Conservation (phyloP, 441 rosid species). For the Aleurites moluccanus region DNA sequence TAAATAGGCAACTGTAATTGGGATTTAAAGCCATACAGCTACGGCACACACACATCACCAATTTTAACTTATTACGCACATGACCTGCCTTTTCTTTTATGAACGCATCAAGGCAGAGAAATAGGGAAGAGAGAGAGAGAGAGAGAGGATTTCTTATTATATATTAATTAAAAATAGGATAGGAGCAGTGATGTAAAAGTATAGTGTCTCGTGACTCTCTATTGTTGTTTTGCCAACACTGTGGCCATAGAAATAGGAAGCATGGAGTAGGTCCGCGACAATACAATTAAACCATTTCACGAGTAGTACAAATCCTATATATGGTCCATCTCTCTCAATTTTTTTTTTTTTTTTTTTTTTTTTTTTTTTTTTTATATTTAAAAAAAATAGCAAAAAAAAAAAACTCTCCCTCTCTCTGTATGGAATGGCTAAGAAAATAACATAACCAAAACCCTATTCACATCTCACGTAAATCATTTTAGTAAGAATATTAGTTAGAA, state of each 20-base stretch:
- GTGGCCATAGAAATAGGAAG: constrained; percentile 43
- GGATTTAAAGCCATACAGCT: too few species aligned
- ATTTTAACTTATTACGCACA: neutral
- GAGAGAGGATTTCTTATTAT: neutral
- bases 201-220: constrained; percentile 63
- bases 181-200: constrained; percentile 21
- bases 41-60: neutral
- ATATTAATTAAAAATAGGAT: neutral
- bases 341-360: too few species aligned
- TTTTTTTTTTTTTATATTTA: too few species aligned
- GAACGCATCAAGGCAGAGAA: too few species aligned
- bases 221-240: constrained; percentile 60
- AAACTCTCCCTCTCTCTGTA: too few species aligned
- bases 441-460: too few species aligned
- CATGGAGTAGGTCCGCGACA: constrained; percentile 28
- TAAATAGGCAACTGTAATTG: too few species aligned
- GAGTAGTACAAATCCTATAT: constrained; percentile 14
- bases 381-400: too few species aligned
- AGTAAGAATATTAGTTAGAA: too few species aligned
- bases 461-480: too few species aligned
- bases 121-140: neutral
- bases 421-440: too few species aligned
- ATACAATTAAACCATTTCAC: constrained; percentile 27
- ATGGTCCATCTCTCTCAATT: neutral
- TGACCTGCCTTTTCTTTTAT: neutral